phyloP scores from a whole-genome alignment of 768 basidiomycete species.

The Tephrocybe sp. region DNA sequence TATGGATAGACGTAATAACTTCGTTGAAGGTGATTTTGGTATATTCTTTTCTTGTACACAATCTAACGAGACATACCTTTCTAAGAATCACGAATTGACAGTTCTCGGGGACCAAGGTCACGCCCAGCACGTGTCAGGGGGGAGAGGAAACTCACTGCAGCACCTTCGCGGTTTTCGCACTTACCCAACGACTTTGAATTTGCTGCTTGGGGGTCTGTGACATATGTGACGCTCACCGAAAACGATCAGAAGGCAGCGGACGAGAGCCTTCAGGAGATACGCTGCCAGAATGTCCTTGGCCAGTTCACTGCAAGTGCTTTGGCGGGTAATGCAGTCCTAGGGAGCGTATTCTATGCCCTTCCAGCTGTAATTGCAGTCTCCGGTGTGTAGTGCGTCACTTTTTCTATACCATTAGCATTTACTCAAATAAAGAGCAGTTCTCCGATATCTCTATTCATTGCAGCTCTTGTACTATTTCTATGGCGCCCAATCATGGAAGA shows the following conservation, averaged over 20 bases:
- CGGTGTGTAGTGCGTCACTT: slow-evolving; percentile 54
- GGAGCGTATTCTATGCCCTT: slow-evolving; percentile 67
- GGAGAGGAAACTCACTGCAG: too few relatives aligned
- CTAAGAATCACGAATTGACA: too few relatives aligned
- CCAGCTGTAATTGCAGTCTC: slow-evolving; percentile 61
- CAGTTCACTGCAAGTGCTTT: slow-evolving; percentile 65
- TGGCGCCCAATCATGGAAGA: slow-evolving; percentile 79
- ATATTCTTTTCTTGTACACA: too few relatives aligned
- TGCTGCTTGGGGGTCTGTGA: slow-evolving; percentile 63
- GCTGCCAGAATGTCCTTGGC: slow-evolving; percentile 45
- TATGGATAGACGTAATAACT: too few relatives aligned
- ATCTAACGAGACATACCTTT: too few relatives aligned
- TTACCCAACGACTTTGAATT: slow-evolving; percentile 66
- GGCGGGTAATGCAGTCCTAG: slow-evolving; percentile 65
- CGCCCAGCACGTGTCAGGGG: too few relatives aligned
- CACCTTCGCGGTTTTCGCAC: slow-evolving; percentile 57
- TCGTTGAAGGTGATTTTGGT: too few relatives aligned
- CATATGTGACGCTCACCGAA: slow-evolving; percentile 39
- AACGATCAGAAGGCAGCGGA: slow-evolving; percentile 38
- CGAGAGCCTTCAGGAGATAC: slow-evolving; percentile 24
- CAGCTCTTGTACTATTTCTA: slow-evolving; percentile 58
- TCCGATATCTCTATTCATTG: slow-evolving; percentile 64
- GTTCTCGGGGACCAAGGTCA: too few relatives aligned
- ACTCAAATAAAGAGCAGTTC: slow-evolving; percentile 39
- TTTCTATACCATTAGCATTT: background rate